Conservation (phyloP, 768 basidiomycete species). For the Pleurotus pulmonarius region DNA sequence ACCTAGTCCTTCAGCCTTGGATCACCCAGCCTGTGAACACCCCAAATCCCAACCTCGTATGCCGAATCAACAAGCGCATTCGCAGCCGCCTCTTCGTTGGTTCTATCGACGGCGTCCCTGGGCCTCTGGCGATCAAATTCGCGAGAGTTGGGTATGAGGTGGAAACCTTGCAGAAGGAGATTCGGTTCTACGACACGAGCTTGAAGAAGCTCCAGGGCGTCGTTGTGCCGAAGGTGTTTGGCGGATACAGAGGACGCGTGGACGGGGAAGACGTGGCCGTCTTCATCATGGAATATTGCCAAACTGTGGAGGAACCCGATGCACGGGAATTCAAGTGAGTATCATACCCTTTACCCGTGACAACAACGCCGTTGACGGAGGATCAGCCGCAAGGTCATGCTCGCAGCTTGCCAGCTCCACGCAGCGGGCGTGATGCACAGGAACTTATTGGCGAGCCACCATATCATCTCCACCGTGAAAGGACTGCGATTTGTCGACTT, state of each 20-base stretch:
- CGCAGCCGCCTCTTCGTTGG: conserved; percentile 13
- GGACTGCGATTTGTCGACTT: conserved; percentile 36
- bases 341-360: not conserved
- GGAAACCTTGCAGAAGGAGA: conserved; percentile 26
- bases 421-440: conserved; percentile 31
- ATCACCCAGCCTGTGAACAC: not conserved
- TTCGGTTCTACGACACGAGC: conserved; percentile 27
- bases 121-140: conserved; percentile 29
- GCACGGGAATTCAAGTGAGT: conserved; percentile 20
- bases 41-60: conserved; percentile 15
- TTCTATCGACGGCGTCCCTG: not conserved
- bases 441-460: conserved; percentile 23
- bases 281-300: conserved; percentile 36
- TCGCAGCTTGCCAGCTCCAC: conserved; percentile 31
- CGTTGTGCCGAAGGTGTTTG: conserved; percentile 34
- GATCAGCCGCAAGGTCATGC: conserved; percentile 26
- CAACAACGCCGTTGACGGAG: not conserved
- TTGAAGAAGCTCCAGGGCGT: conserved; percentile 31
- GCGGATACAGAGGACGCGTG: conserved; percentile 27
- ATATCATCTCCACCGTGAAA: conserved; percentile 25
- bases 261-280: conserved; percentile 23
- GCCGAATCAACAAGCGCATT: conserved; percentile 16
- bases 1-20: not conserved
- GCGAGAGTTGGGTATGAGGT: conserved; percentile 21
- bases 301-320: conserved; percentile 9